A percentile compares a stretch with the other conserved stretches of the same genome.
phyloP scores from a whole-genome alignment of 225 moss, liverwort and hornwort species.

The Climacium dendroides region DNA sequence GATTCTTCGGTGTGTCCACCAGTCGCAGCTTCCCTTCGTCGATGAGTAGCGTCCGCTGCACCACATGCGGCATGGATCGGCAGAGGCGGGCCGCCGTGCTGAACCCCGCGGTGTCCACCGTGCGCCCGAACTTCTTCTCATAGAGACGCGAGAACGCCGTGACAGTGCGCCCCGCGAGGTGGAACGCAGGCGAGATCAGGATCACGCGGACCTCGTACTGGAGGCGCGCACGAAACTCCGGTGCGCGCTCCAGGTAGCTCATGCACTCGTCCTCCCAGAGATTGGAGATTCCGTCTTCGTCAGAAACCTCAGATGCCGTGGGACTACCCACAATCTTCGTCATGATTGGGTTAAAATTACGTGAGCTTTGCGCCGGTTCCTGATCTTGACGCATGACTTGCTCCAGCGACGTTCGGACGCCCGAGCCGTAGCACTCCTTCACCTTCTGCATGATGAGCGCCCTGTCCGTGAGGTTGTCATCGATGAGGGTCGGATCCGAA shows the following conservation, averaged over 20 bases:
- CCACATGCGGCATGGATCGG: constrained; percentile 66
- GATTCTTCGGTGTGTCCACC: constrained; percentile 64
- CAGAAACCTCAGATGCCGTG: neutral
- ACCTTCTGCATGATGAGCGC: constrained; percentile 21
- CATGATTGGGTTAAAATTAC: neutral
- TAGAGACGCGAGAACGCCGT: constrained; percentile 41
- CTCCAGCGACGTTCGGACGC: constrained; percentile 10
- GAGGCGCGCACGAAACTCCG: constrained; percentile 46
- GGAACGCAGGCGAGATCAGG: constrained; percentile 57
- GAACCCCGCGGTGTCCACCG: constrained; percentile 38
- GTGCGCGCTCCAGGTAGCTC: constrained; percentile 42
- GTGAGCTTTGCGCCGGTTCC: neutral
- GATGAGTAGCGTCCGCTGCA: constrained; percentile 36
- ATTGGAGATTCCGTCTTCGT: neutral
- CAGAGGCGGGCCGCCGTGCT: constrained; percentile 50
- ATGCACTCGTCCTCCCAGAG: constrained; percentile 57
- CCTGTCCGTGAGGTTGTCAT: neutral
- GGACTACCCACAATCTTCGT: neutral
- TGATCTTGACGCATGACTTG: constrained; percentile 1
- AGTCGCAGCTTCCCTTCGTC: constrained; percentile 44
- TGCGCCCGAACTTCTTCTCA: constrained; percentile 40
- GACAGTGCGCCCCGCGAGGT: constrained; percentile 7
- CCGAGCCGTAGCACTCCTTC: constrained; percentile 16
- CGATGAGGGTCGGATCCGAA: neutral
- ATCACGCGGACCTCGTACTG: constrained; percentile 64